Evolutionary conservation across 1,284 basidiomycete genomes (phyloP).

Genomic region (Hymenochaete sp.): DNA sequence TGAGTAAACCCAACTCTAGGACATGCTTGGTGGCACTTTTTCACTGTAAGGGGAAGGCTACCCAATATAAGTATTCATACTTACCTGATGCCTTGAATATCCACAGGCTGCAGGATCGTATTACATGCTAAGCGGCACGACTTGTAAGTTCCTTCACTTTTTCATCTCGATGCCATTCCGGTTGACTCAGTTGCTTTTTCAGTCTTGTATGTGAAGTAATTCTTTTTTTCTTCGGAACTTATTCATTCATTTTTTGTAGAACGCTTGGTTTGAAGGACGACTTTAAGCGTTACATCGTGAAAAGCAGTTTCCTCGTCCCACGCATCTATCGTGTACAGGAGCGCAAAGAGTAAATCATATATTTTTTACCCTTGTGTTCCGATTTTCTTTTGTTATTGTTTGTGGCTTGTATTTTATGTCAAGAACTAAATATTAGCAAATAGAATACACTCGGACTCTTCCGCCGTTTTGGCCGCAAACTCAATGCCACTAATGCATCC

Average conservation of each 20-base stretch:
- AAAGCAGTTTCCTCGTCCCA: no score
- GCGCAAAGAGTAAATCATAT: no score
- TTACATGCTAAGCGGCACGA: conserved; percentile 50
- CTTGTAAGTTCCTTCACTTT: conserved; percentile 37
- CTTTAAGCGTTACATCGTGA: conserved; percentile 38
- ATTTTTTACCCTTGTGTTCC: no score
- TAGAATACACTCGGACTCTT: no score
- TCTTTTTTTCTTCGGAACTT: conserved; percentile 1
- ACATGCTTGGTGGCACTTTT: conserved; percentile 66
- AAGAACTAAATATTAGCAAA: no score
- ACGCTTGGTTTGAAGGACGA: conserved; percentile 53
- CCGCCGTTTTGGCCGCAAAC: no score
- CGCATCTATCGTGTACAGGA: no score
- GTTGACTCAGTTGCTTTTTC: conserved; percentile 11
- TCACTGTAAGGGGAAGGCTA: conserved; percentile 35
- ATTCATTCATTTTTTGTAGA: conserved; percentile 25
- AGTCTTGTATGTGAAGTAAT: conserved; percentile 38
- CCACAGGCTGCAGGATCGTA: conserved; percentile 48
- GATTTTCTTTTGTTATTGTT: no score
- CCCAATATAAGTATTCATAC: background rate
- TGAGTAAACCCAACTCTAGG: conserved; percentile 28
- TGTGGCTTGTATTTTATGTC: no score
- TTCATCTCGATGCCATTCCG: background rate
- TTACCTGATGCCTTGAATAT: conserved; percentile 1
- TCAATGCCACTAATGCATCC: no score